Conservation (phyloP, 1,284 basidiomycete species). For the Coniophora puteana region DNA sequence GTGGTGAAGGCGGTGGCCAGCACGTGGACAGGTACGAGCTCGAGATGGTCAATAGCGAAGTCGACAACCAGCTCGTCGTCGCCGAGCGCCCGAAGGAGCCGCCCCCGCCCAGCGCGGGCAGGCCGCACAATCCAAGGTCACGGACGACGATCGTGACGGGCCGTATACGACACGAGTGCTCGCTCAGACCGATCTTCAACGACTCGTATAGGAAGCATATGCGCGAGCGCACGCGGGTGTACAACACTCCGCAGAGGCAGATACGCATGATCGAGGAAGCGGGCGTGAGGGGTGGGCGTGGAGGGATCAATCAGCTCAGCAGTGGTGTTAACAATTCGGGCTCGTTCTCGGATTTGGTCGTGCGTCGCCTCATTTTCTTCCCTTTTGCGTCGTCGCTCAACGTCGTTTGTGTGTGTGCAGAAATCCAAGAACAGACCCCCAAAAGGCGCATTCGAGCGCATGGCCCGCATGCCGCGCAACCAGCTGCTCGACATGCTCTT, state of each 20-base stretch:
- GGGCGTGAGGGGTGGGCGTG: slow-evolving; percentile 56
- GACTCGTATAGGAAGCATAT: slow-evolving; percentile 62
- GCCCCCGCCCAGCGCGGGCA: slow-evolving; percentile 32
- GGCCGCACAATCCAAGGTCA: slow-evolving; percentile 46
- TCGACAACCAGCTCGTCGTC: slow-evolving; percentile 75
- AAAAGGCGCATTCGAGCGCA: slow-evolving; percentile 79
- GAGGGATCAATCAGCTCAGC: slow-evolving; percentile 62
- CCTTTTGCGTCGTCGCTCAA: background rate
- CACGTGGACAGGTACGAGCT: slow-evolving; percentile 70
- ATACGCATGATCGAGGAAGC: slow-evolving; percentile 44
- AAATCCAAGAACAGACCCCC: slow-evolving; percentile 58
- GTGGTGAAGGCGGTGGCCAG: slow-evolving; percentile 26
- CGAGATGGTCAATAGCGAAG: slow-evolving; percentile 71
- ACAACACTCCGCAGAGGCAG: slow-evolving; percentile 57
- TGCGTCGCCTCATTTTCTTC: slow-evolving; percentile 31
- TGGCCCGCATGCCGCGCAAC: slow-evolving; percentile 86
- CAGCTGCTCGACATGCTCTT: slow-evolving; percentile 89
- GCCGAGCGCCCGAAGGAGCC: slow-evolving; percentile 71
- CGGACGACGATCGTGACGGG: slow-evolving; percentile 74
- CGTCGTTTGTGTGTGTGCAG: no score
- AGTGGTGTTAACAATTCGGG: slow-evolving; percentile 58
- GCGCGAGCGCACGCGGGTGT: slow-evolving; percentile 54
- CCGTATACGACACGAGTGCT: slow-evolving; percentile 72
- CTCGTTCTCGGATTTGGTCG: slow-evolving; percentile 62
- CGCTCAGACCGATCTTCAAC: slow-evolving; percentile 60